Evolutionary conservation across 2,329 filamentous ascomycete species (phyloP), one percentile per base, ranked within the genome.

Genomic region (Daldinia eschscholtzii): DNA sequence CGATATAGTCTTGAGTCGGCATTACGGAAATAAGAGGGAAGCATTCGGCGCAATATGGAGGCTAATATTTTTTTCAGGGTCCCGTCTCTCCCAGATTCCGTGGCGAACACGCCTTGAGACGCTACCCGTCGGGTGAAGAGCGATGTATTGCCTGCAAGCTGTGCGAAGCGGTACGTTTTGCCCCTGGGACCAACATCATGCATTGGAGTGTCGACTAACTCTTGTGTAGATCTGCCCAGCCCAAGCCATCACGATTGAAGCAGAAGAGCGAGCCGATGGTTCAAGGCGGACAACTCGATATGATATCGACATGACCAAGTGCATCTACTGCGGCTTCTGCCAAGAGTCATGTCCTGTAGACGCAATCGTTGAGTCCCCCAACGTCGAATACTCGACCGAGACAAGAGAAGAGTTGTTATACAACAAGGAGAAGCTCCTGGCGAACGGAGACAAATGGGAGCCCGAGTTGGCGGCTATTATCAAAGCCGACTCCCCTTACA

Each of bases 271-370:
- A 80, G 93, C 93, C 79, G 96, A 99, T 78, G 96, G 96, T 72
- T 97, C 93, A 79, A 91, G 96, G 82, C 90, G 96, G 80, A 99
- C 96, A 58, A 98, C 95, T 67, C 91, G 95, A 80, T 99, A 99
- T 84, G 96, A 99, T 81, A 98, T 99, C 80, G 96, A 99, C 84
- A 99, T 99, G 96, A 98, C 96, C 79, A 99, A 99, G 88, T 99
- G 96, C 86, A 99, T 99, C 83, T 99, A 98, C 89, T 98, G 96
- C 82, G 96, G 96, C 58, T 97, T 97, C 85, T 98, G 96, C 89
- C 95, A 98, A 86, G 96, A 99, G 86, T 97, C 93, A 73, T 99
- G 96, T 85, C 96, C 96, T 50, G 96, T 99, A 62, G 96, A 99
- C 83, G 96, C 96, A 67, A 99, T 88, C 74, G 87, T 89, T 63